Evolutionary conservation across 768 basidiomycete species (phyloP), one percentile per base, ranked within the genome.

Genomic region (Boletus rex-veris): DNA sequence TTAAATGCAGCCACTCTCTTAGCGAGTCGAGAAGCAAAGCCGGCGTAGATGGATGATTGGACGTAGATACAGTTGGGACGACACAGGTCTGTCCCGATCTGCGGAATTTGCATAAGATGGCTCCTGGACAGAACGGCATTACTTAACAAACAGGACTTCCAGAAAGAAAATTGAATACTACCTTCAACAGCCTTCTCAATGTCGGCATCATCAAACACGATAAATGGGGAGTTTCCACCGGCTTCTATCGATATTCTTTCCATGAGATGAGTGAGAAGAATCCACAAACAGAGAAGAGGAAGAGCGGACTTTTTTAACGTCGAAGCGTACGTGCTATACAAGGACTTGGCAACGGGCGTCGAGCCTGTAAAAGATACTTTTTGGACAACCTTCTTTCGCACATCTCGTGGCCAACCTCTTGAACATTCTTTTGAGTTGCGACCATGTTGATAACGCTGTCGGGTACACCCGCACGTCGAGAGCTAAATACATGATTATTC

Each of bases 161-260:
- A 10, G 15, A 16, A 7, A 48, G 39, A 36, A 5, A 19, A 19
- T 21, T 1, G 3, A 21, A 28, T 21, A 56, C 55, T 67, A 81
- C 95, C 90, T 59, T 86, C 84, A 7, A 99, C 92, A 26, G 97
- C 97, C 53, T 87, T 84, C 45, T 93, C 90, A 48, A 99, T 80
- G 67, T 98, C 86, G 0, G 94, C 96, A 64, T 98, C 97, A 58
- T 93, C 90, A 68, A 99, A 98, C 7, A 99, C 90, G 61, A 98
- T 97, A 71, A 99, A 94, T 0, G 96, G 90, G 0, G 95, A 85
- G 60, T 98, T 98, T 28, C 97, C 96, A 14, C 93, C 92, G 28
- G 93, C 90, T 73, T 96, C 93, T 36, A 93, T 71, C 2, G 92
- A 92, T 10, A 84, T 67, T 58, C 84, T 76, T 44, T 45, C 45